These are phyloP conservation scores for Musa schizocarpa DNA, from an alignment of 176 grass and related monocot genomes.

Conservation along the genomic window DNA sequence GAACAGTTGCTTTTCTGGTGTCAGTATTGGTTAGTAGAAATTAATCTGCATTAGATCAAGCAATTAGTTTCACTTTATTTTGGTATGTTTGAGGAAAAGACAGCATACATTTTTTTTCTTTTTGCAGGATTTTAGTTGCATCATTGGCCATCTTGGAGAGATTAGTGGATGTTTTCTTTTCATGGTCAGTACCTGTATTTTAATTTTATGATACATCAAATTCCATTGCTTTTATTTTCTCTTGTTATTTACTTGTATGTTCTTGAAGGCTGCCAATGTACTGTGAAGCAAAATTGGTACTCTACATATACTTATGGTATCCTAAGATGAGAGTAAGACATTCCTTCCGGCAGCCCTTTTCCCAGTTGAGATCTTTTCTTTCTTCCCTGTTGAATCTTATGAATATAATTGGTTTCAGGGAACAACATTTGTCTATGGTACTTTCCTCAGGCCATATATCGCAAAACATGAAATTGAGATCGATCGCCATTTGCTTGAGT, in stretches of 20 bases:
- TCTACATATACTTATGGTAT: constrained; percentile 64
- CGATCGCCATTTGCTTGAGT: constrained; percentile 36
- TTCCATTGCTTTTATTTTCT: too few relatives aligned
- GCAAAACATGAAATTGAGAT: constrained; percentile 54
- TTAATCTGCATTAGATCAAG: background rate
- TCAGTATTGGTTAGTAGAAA: constrained; percentile 51
- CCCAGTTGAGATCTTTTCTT: background rate
- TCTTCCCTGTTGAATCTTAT: background rate
- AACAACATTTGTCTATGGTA: constrained; percentile 40
- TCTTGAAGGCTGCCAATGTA: constrained; percentile 66
- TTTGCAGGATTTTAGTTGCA: constrained; percentile 59
- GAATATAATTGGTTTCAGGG: constrained; percentile 23
- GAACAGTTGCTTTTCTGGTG: constrained; percentile 69
- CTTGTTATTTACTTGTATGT: background rate
- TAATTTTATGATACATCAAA: background rate
- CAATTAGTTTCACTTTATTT: background rate
- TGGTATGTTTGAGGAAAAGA: background rate
- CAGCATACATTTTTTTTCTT: background rate
- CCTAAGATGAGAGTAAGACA: constrained; percentile 33
- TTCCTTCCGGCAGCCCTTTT: background rate
- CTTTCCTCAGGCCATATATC: constrained; percentile 35
- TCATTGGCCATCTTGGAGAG: constrained; percentile 39
- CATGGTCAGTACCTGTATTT: constrained; percentile 35
- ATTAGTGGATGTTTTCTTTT: constrained; percentile 30
- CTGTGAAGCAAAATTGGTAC: constrained; percentile 43